Conservation (phyloP, 768 basidiomycete genomes). For the Tulasnella calospora region DNA sequence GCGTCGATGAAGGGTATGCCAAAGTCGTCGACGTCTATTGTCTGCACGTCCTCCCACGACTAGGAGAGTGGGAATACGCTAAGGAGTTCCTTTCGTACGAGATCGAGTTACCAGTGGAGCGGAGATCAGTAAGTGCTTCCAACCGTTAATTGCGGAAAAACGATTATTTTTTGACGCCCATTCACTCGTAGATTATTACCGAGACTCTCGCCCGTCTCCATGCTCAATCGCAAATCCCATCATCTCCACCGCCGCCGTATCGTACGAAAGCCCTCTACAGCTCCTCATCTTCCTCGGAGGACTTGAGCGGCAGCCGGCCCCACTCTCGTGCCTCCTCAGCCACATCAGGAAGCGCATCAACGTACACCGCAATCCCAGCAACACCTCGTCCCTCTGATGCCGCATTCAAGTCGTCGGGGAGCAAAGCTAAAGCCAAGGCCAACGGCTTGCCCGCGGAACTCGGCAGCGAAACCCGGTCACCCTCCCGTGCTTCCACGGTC, state of each 20-base stretch:
- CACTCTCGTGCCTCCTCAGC: slow-evolving; percentile 9
- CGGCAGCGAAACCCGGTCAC: not conserved
- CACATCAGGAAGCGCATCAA: slow-evolving; percentile 47
- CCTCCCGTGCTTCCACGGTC: slow-evolving; percentile 23
- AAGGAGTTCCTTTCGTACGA: slow-evolving; percentile 72
- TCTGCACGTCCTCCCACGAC: slow-evolving; percentile 62
- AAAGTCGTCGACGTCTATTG: slow-evolving; percentile 75
- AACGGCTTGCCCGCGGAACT: slow-evolving; percentile 19
- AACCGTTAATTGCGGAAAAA: slow-evolving; percentile 29
- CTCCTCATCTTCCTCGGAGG: not conserved
- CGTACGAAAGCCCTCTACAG: not conserved
- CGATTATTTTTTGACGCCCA: slow-evolving; percentile 33
- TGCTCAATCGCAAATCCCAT: slow-evolving; percentile 26
- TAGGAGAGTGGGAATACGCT: slow-evolving; percentile 77
- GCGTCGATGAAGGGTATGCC: slow-evolving; percentile 51
- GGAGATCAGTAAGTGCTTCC: slow-evolving; percentile 49
- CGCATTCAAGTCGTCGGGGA: slow-evolving; percentile 33
- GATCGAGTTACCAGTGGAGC: slow-evolving; percentile 50
- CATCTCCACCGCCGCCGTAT: slow-evolving; percentile 14
- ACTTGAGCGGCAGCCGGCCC: not conserved
- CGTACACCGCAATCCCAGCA: slow-evolving; percentile 62
- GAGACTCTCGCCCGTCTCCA: slow-evolving; percentile 29
- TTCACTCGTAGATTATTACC: slow-evolving; percentile 34
- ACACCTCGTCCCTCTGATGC: slow-evolving; percentile 38
- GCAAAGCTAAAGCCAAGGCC: slow-evolving; percentile 30